Evolutionary conservation across 768 basidiomycete genomes (phyloP).

Genomic region (Cyclocybe aegerita): DNA sequence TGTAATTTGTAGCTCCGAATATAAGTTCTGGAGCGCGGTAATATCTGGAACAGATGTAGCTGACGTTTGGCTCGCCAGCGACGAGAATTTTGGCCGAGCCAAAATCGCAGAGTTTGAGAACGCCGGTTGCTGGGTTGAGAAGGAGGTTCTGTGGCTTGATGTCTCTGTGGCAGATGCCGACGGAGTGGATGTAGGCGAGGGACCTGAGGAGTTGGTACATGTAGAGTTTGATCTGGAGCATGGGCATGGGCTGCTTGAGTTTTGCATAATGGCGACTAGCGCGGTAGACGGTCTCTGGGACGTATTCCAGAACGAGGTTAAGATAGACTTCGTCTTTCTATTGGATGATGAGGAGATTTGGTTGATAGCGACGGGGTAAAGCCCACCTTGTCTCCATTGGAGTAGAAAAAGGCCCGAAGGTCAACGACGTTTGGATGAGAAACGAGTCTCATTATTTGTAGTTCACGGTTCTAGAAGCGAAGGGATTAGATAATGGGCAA

Average conservation of each 20-base stretch:
- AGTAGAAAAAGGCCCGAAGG: slow-evolving; percentile 97
- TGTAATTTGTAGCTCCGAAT: slow-evolving; percentile 99
- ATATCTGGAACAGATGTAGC: slow-evolving; percentile 99
- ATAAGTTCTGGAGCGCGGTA: slow-evolving; percentile 99
- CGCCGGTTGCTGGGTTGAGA: slow-evolving; percentile 93
- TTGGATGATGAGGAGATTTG: slow-evolving; percentile 12
- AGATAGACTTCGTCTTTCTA: slow-evolving; percentile 99
- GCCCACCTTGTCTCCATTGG: slow-evolving; percentile 96
- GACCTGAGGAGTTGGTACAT: slow-evolving; percentile 99
- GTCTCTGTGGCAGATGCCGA: slow-evolving; percentile 99
- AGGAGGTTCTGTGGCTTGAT: slow-evolving; percentile 99
- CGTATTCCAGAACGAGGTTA: slow-evolving; percentile 98
- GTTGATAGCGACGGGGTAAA: slow-evolving; percentile 7
- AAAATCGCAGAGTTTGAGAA: slow-evolving; percentile 98
- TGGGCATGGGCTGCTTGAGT: slow-evolving; percentile 99
- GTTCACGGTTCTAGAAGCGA: slow-evolving; percentile 83
- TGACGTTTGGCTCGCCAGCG: slow-evolving; percentile 97
- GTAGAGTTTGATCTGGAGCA: slow-evolving; percentile 99
- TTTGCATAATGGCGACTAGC: slow-evolving; percentile 99
- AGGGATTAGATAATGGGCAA: slow-evolving; percentile 18
- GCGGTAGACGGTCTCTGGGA: slow-evolving; percentile 99
- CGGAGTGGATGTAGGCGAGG: slow-evolving; percentile 98
- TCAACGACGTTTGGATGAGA: slow-evolving; percentile 98
- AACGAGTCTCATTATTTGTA: slow-evolving; percentile 98
- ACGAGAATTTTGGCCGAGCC: slow-evolving; percentile 98